These are phyloP conservation scores for Simplicillium aogashimaense DNA, from an alignment of 2,329 filamentous ascomycete species.

Conservation along the genomic window DNA sequence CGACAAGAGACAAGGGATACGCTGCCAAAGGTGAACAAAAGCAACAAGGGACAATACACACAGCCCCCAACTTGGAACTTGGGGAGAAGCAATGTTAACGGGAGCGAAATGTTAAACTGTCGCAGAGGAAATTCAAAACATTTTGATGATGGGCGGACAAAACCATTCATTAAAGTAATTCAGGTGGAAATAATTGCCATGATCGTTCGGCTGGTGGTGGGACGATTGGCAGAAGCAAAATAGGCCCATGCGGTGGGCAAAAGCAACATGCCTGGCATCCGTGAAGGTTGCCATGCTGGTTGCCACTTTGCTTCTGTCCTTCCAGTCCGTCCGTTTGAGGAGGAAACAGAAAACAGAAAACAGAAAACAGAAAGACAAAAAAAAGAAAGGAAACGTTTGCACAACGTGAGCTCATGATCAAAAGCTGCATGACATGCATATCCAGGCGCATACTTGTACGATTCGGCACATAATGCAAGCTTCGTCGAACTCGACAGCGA, in stretches of 20 bases:
- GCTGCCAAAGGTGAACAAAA: neutral
- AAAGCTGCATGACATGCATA: too few relatives aligned
- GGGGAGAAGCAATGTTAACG: constrained; percentile 3
- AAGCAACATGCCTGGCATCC: neutral
- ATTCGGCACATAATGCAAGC: too few relatives aligned
- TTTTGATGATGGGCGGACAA: constrained; percentile 4
- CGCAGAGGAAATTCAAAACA: constrained; percentile 4
- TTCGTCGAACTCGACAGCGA: too few relatives aligned
- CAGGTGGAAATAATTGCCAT: neutral
- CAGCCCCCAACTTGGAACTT: constrained; percentile 1
- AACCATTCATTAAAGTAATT: constrained; percentile 2
- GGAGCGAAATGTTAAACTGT: neutral
- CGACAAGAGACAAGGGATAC: constrained; percentile 3
- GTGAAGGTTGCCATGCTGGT: neutral
- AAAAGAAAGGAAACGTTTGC: neutral
- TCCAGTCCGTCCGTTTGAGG: neutral
- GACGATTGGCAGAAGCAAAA: neutral
- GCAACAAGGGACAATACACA: neutral
- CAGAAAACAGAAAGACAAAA: neutral
- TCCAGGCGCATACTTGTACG: too few relatives aligned
- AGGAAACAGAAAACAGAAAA: neutral
- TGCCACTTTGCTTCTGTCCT: neutral
- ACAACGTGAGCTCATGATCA: neutral
- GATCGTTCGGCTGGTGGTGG: neutral
- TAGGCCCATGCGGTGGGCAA: neutral